A percentile compares a stretch with the other conserved stretches of the same genome.
phyloP scores from a whole-genome alignment of 176 grass and related monocot species.

The Tillandsia fasciculata region DNA sequence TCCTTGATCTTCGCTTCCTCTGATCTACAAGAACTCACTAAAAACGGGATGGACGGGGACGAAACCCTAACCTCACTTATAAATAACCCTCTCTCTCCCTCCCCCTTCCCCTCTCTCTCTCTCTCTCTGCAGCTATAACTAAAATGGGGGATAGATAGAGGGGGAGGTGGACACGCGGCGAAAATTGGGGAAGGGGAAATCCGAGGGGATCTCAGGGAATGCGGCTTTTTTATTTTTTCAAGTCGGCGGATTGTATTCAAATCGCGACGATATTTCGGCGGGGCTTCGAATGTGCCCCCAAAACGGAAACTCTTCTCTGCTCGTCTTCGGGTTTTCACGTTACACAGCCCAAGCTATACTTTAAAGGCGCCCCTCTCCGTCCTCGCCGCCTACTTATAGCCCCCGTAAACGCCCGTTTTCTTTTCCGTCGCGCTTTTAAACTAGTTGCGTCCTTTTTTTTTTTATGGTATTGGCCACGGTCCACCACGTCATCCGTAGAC shows the following conservation, averaged over 20 bases:
- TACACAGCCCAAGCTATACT: neutral
- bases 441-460: neutral
- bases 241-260: neutral
- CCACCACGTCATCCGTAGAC: too few species aligned
- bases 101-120: neutral
- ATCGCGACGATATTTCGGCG: neutral
- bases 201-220: neutral
- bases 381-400: neutral
- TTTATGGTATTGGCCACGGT: neutral
- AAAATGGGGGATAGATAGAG: too few species aligned
- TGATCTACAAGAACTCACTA: too few species aligned
- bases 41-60: too few species aligned
- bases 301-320: neutral
- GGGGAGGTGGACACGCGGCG: too few species aligned
- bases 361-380: neutral
- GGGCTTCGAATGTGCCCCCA: neutral
- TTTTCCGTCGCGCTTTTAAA: neutral
- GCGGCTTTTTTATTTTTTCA: neutral
- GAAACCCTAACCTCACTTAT: neutral
- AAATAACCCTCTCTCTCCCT: neutral
- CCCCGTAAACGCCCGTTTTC: neutral
- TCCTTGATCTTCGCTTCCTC: neutral
- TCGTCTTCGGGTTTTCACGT: neutral
- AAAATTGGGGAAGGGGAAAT: neutral
- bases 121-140: too few species aligned